Conservation (phyloP, 1,284 basidiomycete species). For the Cryptococcus maquisensis region DNA sequence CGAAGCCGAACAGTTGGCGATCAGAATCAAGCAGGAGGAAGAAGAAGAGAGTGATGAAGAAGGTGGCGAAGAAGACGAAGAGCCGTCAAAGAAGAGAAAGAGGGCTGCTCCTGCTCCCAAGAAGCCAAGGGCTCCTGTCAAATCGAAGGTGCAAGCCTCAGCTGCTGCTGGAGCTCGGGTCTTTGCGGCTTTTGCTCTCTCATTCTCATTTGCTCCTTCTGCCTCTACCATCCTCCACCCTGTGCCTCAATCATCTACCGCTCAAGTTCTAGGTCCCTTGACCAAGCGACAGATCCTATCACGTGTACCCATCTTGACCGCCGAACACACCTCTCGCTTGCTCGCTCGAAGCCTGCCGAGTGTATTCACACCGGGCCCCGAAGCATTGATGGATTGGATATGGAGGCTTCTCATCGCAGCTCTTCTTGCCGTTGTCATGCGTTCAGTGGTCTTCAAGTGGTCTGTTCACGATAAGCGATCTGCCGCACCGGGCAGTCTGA, state of each 20-base stretch:
- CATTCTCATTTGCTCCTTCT: constrained; percentile 40
- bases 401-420: constrained; percentile 35
- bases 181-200: constrained; percentile 45
- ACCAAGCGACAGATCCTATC: constrained; percentile 30
- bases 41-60: constrained; percentile 25
- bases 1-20: constrained; percentile 15
- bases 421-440: constrained; percentile 25
- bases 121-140: not conserved
- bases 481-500: not conserved
- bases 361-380: constrained; percentile 24
- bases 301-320: constrained; percentile 38
- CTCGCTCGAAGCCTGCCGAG: constrained; percentile 28
- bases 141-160: constrained; percentile 10
- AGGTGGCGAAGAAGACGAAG: constrained; percentile 32
- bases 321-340: constrained; percentile 40
- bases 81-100: constrained; percentile 21
- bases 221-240: not conserved
- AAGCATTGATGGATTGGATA: constrained; percentile 38
- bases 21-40: constrained; percentile 22
- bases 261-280: constrained; percentile 2
- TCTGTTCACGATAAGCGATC: constrained; percentile 6
- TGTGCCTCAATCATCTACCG: not conserved
- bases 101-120: constrained; percentile 11
- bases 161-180: constrained; percentile 24
- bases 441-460: constrained; percentile 24